These are phyloP conservation scores for Macrophomina pseudophaseolina DNA, from an alignment of 2,329 filamentous ascomycete species.

Conservation along the genomic window DNA sequence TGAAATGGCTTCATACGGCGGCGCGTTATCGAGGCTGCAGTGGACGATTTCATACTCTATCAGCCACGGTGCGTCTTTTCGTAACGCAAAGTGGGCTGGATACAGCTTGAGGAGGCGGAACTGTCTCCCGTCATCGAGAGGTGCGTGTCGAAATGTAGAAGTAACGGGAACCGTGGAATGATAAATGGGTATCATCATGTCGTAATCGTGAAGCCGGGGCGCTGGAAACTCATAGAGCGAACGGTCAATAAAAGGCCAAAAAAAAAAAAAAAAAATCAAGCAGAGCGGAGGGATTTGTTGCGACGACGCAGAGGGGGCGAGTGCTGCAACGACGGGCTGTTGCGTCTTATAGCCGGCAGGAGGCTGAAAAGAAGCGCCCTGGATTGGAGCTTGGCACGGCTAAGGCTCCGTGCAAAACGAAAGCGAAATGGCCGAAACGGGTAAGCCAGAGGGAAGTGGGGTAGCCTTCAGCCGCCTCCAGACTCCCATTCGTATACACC, in stretches of 20 bases:
- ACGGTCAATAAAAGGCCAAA: not conserved
- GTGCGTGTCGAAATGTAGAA: constrained; percentile 1
- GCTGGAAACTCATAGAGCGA: not conserved
- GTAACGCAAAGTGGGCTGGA: not conserved
- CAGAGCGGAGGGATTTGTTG: not conserved
- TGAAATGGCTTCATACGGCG: constrained; percentile 27
- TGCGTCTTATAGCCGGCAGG: constrained; percentile 15
- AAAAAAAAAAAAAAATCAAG: not conserved
- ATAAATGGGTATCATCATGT: constrained; percentile 24
- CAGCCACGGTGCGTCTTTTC: constrained; percentile 7
- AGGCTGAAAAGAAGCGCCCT: constrained; percentile 11
- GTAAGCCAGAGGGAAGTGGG: constrained; percentile 7
- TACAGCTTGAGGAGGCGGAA: constrained; percentile 1
- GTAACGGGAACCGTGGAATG: not conserved
- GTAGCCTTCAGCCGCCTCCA: constrained; percentile 15
- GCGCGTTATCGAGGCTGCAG: not conserved
- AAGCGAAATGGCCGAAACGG: not conserved
- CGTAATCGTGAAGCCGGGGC: not conserved
- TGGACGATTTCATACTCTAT: constrained; percentile 16
- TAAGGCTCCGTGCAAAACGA: not conserved
- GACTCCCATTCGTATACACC: not conserved
- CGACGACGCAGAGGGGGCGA: too few species aligned
- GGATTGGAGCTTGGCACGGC: constrained; percentile 5
- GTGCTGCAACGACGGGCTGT: not conserved
- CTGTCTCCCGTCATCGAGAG: not conserved